Evolutionary conservation across 2,329 filamentous ascomycete genomes (phyloP), one percentile per base, ranked within the genome.

Genomic region (Fusarium sp.): DNA sequence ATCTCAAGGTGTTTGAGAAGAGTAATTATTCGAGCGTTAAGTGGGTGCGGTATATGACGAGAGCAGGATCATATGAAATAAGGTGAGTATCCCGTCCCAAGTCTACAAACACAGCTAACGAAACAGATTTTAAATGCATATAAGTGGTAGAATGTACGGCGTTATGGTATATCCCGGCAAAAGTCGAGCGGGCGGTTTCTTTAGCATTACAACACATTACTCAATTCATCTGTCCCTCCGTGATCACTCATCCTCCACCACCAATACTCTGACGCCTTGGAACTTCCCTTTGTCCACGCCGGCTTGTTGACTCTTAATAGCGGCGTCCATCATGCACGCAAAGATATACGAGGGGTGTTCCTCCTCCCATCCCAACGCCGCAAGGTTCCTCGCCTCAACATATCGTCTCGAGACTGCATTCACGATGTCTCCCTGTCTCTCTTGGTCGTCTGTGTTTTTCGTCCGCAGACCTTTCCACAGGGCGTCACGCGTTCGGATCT

Each of bases 1-100:
- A 99, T 79, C 82, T 99, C 59, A 99, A 99, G 82, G 96, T 99
- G 3, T 99, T 99, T 82, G 96, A 99, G 83, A 99, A 99, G 89
- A 96, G 89, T 80, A 98, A 98, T 80, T 99, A 99, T 79, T 96
- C 92, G 67, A 97, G 94, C 76, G 96, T 99, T 48, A 99, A 99
- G 81, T 99, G 96, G 96, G 96, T 99, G 73, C 86, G 96, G 73
- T 99, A 99, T 80, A 98, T 99, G 96, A 99, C 96, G 19, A 89
- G 95, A 71, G 96, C 95, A 17, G 96, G 96, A 28, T 97, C 94
- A 79, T 99, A 99, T 80, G 96, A 99, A 82, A 97, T 99, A 78
- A 86, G 94, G 90, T 96, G 71, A 73, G 81, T 47, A 5, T 20
- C 9, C n/a, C 7, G 15, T 26, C 26, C 20, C 13, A 13, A 14